Evolutionary conservation across 1,284 basidiomycete species (phyloP).

Genomic region (Ceratobasidium sp.): DNA sequence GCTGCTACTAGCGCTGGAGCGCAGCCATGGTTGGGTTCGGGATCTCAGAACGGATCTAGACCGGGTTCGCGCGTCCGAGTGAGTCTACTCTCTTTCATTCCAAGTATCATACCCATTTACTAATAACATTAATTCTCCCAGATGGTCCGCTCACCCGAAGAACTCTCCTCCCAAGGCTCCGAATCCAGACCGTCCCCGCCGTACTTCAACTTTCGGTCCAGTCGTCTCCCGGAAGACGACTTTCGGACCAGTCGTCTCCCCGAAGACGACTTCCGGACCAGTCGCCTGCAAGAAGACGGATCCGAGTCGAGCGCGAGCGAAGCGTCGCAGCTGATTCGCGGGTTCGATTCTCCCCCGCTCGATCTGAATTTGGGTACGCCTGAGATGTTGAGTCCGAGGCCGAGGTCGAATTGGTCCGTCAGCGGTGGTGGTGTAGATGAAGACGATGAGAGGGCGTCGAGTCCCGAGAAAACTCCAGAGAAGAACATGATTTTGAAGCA

Average conservation of each 20-base stretch:
- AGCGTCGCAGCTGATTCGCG: slow-evolving; percentile 33
- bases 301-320: slow-evolving; percentile 26
- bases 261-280: too few relatives aligned
- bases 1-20: neutral
- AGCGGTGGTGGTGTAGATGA: neutral
- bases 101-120: neutral
- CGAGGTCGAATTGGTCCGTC: neutral
- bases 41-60: slow-evolving; percentile 1
- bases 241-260: too few relatives aligned
- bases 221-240: too few relatives aligned
- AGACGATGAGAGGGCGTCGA: neutral
- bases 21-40: too few relatives aligned
- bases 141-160: neutral
- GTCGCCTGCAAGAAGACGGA: too few relatives aligned
- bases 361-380: slow-evolving; percentile 16
- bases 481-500: neutral
- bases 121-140: neutral
- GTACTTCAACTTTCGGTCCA: too few relatives aligned
- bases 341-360: slow-evolving; percentile 4
- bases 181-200: too few relatives aligned
- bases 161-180: too few relatives aligned
- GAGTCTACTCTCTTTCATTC: neutral
- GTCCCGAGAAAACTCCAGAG: neutral
- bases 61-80: neutral
- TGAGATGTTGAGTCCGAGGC: slow-evolving; percentile 3